Percentiles rank a stretch among this genome's conserved stretches.
phyloP scores from a whole-genome alignment of 2,329 filamentous ascomycete species.

The Eutypella sp. region DNA sequence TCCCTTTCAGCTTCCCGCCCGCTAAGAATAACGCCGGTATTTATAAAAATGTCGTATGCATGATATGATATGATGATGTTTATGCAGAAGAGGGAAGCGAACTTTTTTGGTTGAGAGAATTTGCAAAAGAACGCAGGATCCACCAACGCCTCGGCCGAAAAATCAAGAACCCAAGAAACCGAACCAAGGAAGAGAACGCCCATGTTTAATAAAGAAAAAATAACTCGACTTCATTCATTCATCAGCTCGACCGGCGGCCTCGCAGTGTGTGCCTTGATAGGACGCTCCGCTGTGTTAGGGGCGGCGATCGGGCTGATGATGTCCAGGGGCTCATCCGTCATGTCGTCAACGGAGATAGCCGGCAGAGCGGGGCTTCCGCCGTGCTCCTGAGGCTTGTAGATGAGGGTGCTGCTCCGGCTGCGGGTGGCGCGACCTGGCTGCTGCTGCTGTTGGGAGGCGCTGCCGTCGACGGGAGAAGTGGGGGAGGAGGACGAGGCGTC shows the following conservation, averaged over 20 bases:
- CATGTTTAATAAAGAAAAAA: no score
- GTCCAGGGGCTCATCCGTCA: conserved; percentile 51
- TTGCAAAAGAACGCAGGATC: no score
- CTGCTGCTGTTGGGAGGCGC: conserved; percentile 5
- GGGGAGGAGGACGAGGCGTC: conserved; percentile 26
- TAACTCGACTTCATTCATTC: conserved; percentile 37
- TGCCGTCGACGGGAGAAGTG: conserved; percentile 35
- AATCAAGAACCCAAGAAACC: no score
- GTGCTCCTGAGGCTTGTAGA: conserved; percentile 58
- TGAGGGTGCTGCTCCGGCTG: conserved; percentile 60
- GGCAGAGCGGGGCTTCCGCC: conserved; percentile 53
- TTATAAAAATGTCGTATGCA: no score
- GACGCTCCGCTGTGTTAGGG: conserved; percentile 32
- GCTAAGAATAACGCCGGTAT: no score
- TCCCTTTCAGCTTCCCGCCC: no score
- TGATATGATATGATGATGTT: no score
- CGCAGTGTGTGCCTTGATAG: conserved; percentile 55
- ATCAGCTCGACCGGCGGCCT: conserved; percentile 64
- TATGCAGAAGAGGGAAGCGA: no score
- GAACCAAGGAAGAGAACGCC: no score
- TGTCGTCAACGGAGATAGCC: conserved; percentile 63
- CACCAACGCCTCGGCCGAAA: no score
- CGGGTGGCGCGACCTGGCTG: conserved; percentile 26
- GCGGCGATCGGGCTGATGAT: conserved; percentile 32
- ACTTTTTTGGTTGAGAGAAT: no score